Evolutionary conservation across 2,329 filamentous ascomycete genomes (phyloP).

Genomic region (Nemania diffusa): DNA sequence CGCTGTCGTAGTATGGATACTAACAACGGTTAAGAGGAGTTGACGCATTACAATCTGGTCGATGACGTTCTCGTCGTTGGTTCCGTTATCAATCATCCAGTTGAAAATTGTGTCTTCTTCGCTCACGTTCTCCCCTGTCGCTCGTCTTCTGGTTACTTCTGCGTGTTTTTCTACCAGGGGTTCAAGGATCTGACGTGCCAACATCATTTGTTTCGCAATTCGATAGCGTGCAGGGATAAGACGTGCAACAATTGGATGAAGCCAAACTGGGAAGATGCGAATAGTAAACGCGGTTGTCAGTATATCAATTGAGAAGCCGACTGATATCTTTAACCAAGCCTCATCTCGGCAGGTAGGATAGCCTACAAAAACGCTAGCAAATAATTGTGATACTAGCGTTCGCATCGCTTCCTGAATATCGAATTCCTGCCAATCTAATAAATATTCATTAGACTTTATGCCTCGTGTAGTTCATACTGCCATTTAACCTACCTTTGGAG

Average conservation of each 20-base stretch:
- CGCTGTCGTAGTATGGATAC: slow-evolving; percentile 18
- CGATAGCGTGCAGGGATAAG: slow-evolving; percentile 40
- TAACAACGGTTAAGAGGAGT: slow-evolving; percentile 20
- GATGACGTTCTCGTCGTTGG: slow-evolving; percentile 19
- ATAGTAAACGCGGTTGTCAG: slow-evolving; percentile 30
- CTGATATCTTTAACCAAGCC: slow-evolving; percentile 13
- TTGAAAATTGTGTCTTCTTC: slow-evolving; percentile 33
- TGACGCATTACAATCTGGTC: slow-evolving; percentile 17
- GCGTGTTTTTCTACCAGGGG: slow-evolving; percentile 18
- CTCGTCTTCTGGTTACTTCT: slow-evolving; percentile 3
- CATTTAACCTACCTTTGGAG: slow-evolving; percentile 1
- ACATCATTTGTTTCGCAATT: not conserved
- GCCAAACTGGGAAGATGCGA: slow-evolving; percentile 31
- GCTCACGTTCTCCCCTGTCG: slow-evolving; percentile 2
- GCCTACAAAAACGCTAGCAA: slow-evolving; percentile 33
- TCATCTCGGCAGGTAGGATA: slow-evolving; percentile 28
- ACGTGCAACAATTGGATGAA: slow-evolving; percentile 51
- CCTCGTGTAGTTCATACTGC: not conserved
- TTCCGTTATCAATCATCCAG: slow-evolving; percentile 34
- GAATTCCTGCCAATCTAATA: slow-evolving; percentile 29
- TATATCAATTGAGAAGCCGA: slow-evolving; percentile 30
- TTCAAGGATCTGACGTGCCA: slow-evolving; percentile 5
- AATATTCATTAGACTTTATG: not conserved
- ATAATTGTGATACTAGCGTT: slow-evolving; percentile 30
- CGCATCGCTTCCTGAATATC: slow-evolving; percentile 23